Percentiles rank a stretch among this genome's conserved stretches.
Conservation (phyloP, 2,329 filamentous ascomycete genomes). For the Dryadomyces sulphureus region DNA sequence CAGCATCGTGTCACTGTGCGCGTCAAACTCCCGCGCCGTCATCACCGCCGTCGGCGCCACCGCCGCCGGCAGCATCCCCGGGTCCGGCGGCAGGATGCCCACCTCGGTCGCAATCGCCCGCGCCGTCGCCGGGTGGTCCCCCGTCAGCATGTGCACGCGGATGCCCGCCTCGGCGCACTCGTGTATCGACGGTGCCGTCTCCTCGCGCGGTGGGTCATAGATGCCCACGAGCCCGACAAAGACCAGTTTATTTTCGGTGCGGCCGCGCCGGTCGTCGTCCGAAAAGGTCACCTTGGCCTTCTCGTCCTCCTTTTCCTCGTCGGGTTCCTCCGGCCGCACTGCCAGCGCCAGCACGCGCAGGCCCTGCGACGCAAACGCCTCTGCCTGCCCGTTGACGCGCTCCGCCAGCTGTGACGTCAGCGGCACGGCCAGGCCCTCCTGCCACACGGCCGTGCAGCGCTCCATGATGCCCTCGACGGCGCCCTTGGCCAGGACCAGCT, state of each 20-base stretch:
- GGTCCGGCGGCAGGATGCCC: constrained; percentile 55
- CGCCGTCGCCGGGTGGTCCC: constrained; percentile 67
- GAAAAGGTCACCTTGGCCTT: neutral
- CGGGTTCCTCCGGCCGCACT: constrained; percentile 21
- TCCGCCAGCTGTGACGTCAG: constrained; percentile 37
- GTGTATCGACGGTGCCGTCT: constrained; percentile 58
- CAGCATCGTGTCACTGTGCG: constrained; percentile 58
- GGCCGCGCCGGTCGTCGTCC: constrained; percentile 30
- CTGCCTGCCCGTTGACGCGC: constrained; percentile 37
- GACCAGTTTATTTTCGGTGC: constrained; percentile 52
- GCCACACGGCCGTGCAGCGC: constrained; percentile 34
- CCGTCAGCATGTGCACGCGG: constrained; percentile 71
- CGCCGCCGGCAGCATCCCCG: constrained; percentile 41
- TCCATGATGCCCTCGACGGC: constrained; percentile 47
- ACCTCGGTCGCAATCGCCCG: constrained; percentile 66
- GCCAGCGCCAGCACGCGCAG: constrained; percentile 60
- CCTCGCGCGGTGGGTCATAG: constrained; percentile 72
- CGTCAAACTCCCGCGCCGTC: constrained; percentile 67
- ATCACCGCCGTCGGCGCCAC: constrained; percentile 58
- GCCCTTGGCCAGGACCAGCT: constrained; percentile 44
- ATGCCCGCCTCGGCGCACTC: constrained; percentile 62
- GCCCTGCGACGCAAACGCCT: constrained; percentile 47
- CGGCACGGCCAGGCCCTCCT: constrained; percentile 23
- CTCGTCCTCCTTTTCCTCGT: neutral
- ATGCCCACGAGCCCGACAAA: constrained; percentile 76